These are phyloP conservation scores for Alternaria triticimaculans DNA, from an alignment of 2,329 filamentous ascomycete species.

Conservation along the genomic window DNA sequence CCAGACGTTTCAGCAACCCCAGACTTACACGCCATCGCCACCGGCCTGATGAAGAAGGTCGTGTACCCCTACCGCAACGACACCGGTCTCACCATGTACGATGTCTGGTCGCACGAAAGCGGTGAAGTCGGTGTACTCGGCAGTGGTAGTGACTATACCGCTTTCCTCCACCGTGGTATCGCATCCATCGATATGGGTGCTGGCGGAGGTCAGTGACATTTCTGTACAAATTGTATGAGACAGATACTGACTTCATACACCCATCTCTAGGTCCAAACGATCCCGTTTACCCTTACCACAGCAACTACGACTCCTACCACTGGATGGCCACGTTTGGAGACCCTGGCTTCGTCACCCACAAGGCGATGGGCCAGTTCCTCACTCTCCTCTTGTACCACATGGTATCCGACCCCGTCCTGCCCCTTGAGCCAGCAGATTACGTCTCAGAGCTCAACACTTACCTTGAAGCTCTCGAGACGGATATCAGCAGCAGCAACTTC, in stretches of 20 bases:
- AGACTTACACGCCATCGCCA: slow-evolving; percentile 49
- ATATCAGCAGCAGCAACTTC: slow-evolving; percentile 35
- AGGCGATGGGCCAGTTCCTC: slow-evolving; percentile 57
- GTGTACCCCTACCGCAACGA: slow-evolving; percentile 49
- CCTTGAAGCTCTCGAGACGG: slow-evolving; percentile 41
- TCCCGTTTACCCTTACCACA: slow-evolving; percentile 58
- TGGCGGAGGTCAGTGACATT: slow-evolving; percentile 28
- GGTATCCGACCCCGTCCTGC: slow-evolving; percentile 47
- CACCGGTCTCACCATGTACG: slow-evolving; percentile 53
- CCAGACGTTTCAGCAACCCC: slow-evolving; percentile 50
- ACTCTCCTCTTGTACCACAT: slow-evolving; percentile 53
- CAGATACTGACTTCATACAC: not conserved
- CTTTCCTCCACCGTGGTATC: slow-evolving; percentile 56
- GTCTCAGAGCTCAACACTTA: slow-evolving; percentile 48
- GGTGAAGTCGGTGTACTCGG: slow-evolving; percentile 54
- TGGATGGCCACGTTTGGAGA: slow-evolving; percentile 62
- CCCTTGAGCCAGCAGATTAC: slow-evolving; percentile 50
- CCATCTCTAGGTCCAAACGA: slow-evolving; percentile 33
- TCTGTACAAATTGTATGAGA: not conserved
- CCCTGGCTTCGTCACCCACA: slow-evolving; percentile 58
- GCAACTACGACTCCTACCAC: slow-evolving; percentile 56
- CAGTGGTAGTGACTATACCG: slow-evolving; percentile 56
- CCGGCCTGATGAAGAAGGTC: slow-evolving; percentile 50
- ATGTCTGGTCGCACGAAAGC: slow-evolving; percentile 50
- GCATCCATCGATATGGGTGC: slow-evolving; percentile 53